Evolutionary conservation across 768 basidiomycete species (phyloP), one percentile per base, ranked within the genome.

Genomic region (Leccinellum rugosiceps): DNA sequence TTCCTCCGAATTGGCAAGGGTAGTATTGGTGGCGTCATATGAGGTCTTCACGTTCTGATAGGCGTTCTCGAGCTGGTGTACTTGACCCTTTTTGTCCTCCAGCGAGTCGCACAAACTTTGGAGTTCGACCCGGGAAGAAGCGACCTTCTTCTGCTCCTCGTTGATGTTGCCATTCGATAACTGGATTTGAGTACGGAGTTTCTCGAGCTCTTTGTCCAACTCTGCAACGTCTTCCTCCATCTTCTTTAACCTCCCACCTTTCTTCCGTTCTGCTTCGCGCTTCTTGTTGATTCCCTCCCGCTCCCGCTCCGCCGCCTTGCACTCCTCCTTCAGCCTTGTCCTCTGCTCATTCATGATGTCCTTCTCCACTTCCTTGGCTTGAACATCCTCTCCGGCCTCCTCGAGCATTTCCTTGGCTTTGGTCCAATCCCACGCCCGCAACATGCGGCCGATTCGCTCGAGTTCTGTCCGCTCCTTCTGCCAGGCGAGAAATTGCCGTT

Each of bases 371-470:
- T 78, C 73, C 64, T 78, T 84, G 32, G 69, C 72, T 44, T 76
- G 64, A 19, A 90, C 80, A 57, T 86, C 85, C 2, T 70, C 73
- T 32, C 82, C 80, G 69, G 87, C 89, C 52, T 76, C 72, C 55
- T 75, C 69, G 4, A 82, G 79, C 38, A 80, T 80, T 59, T 79
- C 72, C 21, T 79, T 76, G 2, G 75, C 82, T 3, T 87, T 85
- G 3, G 78, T 79, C 92, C 93, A 99, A 60, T 98, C 94, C 76
- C 83, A 92, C 0, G 97, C 97, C 14, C 87, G 85, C 60, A 98
- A 74, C 15, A 90, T 79, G 4, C 94, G 84, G 1, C 82, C 86
- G 15, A 96, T 82, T 23, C 86, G 84, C 72, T 98, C 95, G 50
- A 99, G 82, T 69, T 98, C 95, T 0, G 87, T 79, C 41, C 83